Evolutionary conservation across 331 rosid genomes (phyloP).

Genomic region (Spiraea crenata): DNA sequence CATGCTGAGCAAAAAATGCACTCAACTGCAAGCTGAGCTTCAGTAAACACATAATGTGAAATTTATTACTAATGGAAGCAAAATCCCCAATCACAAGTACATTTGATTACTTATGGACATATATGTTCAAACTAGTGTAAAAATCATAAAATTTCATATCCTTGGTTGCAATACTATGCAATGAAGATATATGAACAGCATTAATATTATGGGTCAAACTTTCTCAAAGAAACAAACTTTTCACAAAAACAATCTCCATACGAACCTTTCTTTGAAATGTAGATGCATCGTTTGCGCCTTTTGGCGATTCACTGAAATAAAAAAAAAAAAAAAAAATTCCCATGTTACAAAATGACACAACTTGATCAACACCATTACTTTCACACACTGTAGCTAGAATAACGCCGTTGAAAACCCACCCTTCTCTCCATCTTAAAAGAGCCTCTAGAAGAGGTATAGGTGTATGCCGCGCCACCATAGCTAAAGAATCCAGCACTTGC

Average conservation of each 20-base stretch:
- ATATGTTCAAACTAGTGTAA: not conserved
- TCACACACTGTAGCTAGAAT: not conserved
- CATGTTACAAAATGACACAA: not conserved
- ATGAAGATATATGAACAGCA: slow-evolving; percentile 1
- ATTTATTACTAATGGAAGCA: slow-evolving; percentile 22
- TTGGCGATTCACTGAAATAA: slow-evolving; percentile 78
- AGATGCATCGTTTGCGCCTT: slow-evolving; percentile 88
- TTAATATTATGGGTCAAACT: not conserved
- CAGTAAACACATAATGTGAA: slow-evolving; percentile 29
- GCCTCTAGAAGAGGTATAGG: slow-evolving; percentile 97
- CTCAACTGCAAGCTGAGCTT: slow-evolving; percentile 93
- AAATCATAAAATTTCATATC: not conserved
- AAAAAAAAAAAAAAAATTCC: slow-evolving; percentile 21
- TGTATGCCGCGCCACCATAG: slow-evolving; percentile 97
- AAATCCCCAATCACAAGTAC: not conserved
- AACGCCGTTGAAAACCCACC: slow-evolving; percentile 33
- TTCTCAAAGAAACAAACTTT: not conserved
- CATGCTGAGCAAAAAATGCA: slow-evolving; percentile 99
- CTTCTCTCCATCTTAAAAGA: slow-evolving; percentile 87
- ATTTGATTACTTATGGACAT: not conserved
- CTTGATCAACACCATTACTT: not conserved
- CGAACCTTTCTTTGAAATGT: slow-evolving; percentile 91
- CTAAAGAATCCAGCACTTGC: slow-evolving; percentile 95
- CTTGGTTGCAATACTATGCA: not conserved
- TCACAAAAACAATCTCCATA: not conserved